phyloP scores from a whole-genome alignment of 352 stramenopile species.

The Globisporangium paroecandrum region DNA sequence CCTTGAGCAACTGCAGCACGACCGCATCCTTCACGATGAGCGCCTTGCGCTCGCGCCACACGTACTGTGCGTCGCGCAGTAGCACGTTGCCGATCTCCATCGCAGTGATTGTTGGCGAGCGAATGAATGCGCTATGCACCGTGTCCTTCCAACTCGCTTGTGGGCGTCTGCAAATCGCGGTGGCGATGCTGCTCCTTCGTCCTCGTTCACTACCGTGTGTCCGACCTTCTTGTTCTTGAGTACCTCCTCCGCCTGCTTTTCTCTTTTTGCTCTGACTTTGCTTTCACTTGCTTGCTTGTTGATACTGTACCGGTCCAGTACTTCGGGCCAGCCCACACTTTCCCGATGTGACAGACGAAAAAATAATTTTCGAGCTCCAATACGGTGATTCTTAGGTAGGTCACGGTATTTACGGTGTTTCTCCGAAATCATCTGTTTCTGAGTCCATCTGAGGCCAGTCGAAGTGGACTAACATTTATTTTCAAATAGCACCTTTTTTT shows the following conservation, averaged over 20 bases:
- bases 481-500: too few species aligned
- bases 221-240: neutral
- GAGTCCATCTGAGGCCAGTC: too few species aligned
- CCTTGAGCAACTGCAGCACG: conserved; percentile 25
- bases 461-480: too few species aligned
- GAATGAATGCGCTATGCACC: neutral
- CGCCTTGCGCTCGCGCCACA: conserved; percentile 37
- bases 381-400: neutral
- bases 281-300: neutral
- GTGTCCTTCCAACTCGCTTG: neutral
- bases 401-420: neutral
- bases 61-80: conserved; percentile 46
- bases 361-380: neutral
- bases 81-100: conserved; percentile 54
- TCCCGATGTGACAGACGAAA: neutral
- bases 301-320: too few species aligned
- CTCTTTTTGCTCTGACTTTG: neutral
- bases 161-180: conserved; percentile 1
- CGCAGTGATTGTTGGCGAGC: neutral
- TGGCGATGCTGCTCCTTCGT: neutral
- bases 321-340: neutral
- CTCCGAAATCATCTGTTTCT: neutral
- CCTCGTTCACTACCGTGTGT: neutral
- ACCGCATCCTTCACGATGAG: conserved; percentile 35
- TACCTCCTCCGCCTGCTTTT: neutral